A percentile compares a stretch with the other conserved stretches of the same genome.
phyloP scores from a whole-genome alignment of 164 flowering plant genomes.

The grape (Vitis vinifera) region DNA sequence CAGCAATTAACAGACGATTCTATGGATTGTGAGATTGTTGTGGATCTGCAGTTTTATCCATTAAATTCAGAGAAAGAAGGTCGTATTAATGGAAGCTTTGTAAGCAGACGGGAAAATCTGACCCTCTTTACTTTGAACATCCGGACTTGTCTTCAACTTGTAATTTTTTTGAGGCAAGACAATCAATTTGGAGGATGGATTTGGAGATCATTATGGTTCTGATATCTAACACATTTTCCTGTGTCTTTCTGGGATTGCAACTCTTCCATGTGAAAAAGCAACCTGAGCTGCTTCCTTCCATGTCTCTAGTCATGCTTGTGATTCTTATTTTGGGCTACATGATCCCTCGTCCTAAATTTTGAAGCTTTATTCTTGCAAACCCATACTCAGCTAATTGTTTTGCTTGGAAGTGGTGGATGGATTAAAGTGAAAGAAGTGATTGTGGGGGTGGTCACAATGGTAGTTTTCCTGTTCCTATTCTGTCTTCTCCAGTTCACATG shows the following conservation, averaged over 20 bases:
- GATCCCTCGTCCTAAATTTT: constrained; percentile 45
- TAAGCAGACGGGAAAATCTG: constrained; percentile 15
- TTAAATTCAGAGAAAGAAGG: too few species aligned
- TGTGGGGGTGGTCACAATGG: constrained; percentile 40
- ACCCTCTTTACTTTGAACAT: constrained; percentile 39
- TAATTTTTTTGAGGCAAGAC: constrained; percentile 19
- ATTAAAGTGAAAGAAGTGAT: constrained; percentile 40
- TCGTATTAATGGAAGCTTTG: too few species aligned
- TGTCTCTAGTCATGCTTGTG: constrained; percentile 33
- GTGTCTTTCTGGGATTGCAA: constrained; percentile 39
- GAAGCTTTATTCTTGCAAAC: constrained; percentile 33
- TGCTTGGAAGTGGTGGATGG: constrained; percentile 42
- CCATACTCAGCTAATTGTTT: constrained; percentile 16
- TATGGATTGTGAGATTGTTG: too few species aligned
- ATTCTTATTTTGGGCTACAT: constrained; percentile 38
- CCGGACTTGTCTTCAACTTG: constrained; percentile 29
- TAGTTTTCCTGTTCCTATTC: constrained; percentile 38
- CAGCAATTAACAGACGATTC: too few species aligned
- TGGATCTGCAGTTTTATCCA: too few species aligned
- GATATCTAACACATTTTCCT: constrained; percentile 38
- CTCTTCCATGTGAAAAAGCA: constrained; percentile 33
- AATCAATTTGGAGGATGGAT: constrained; percentile 53
- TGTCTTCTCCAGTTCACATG: constrained; percentile 40
- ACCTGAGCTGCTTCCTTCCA: constrained; percentile 34
- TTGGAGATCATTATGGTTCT: constrained; percentile 40